phyloP scores from a whole-genome alignment of 2,329 filamentous ascomycete genomes.

The Monosporascus ibericus region DNA sequence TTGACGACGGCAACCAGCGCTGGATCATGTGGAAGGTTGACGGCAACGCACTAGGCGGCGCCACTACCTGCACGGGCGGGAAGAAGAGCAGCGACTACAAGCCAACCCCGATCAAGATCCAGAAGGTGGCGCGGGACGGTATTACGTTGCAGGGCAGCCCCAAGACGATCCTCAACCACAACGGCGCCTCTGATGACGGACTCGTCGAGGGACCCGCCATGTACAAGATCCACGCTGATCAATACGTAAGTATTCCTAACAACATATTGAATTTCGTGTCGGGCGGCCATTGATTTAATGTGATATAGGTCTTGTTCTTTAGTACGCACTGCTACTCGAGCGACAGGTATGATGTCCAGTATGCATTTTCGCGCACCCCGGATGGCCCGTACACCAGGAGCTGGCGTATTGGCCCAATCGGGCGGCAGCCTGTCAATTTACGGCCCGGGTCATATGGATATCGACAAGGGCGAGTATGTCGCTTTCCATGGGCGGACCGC shows the following conservation, averaged over 20 bases:
- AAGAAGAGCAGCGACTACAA: constrained; percentile 16
- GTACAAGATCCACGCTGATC: constrained; percentile 19
- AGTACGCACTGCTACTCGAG: constrained; percentile 25
- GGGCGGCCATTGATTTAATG: no score
- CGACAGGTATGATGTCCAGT: constrained; percentile 28
- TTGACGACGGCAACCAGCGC: constrained; percentile 22
- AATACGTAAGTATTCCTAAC: constrained; percentile 9
- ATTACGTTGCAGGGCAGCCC: constrained; percentile 16
- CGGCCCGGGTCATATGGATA: constrained; percentile 23
- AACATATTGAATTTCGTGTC: no score
- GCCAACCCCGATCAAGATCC: constrained; percentile 24
- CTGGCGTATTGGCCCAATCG: constrained; percentile 21
- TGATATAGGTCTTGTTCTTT: constrained; percentile 18
- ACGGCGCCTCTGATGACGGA: constrained; percentile 21
- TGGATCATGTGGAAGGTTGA: constrained; percentile 28
- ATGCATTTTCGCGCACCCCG: constrained; percentile 24
- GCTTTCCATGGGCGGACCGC: constrained; percentile 22
- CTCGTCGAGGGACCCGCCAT: constrained; percentile 24
- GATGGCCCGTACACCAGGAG: constrained; percentile 21
- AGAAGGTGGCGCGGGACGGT: constrained; percentile 22
- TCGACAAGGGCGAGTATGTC: constrained; percentile 21
- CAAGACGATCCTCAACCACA: constrained; percentile 22
- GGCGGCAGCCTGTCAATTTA: constrained; percentile 20
- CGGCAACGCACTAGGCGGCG: constrained; percentile 24
- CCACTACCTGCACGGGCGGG: constrained; percentile 23